Base-by-base conservation (phyloP, 1,139 yeast genomes). In the Blastobotrys buckinghamii region DNA sequence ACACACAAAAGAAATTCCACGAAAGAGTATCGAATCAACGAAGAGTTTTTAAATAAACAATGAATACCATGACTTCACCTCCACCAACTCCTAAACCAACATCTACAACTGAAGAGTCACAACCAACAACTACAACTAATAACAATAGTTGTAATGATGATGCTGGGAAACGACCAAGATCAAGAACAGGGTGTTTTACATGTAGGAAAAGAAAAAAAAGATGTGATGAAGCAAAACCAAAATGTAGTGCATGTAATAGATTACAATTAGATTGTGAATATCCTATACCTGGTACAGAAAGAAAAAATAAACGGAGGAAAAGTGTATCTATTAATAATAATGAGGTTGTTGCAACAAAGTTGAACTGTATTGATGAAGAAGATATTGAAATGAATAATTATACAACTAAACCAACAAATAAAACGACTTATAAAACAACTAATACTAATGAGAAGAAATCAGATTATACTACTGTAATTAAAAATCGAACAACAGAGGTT, bases 191-290 rank as follows among this genome's bases (percentile, higher is more conserved):
- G 0, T 84, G 92, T 61, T 65, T 82, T 41, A 82, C 89, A 0
- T 84, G 92, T 59, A 78, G 87, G 51, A 73, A 76, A 42, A 67
- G 92, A 38, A 84, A 84, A 59, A 84, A 84, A 64, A 78, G 86
- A 55, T 84, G 92, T 59, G 80, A 83, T 59, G 92, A 84, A 60
- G 62, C 62, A 0, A 72, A 72, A 50, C 92, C 92, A 2, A 59
- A 61, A 2, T 84, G 92, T 59, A 62, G 70, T 0, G 86, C 82
- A 50, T 82, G 89, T 62, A 51, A 59, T 6, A 65, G 89, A 50
- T 64, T 82, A 29, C 69, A 73, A 1, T 70, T 80, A 44, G 72
- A 69, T 30, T 82, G 89, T 61, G 67, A 66, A 24, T 78, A 80
- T 72, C 81, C 82, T 2, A 49, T 56, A 5, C 78, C 80, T 1